Percentiles rank a stretch among this genome's conserved stretches.
phyloP scores from a whole-genome alignment of 345 rosid genomes.

The Gossypium ekmanianum region DNA sequence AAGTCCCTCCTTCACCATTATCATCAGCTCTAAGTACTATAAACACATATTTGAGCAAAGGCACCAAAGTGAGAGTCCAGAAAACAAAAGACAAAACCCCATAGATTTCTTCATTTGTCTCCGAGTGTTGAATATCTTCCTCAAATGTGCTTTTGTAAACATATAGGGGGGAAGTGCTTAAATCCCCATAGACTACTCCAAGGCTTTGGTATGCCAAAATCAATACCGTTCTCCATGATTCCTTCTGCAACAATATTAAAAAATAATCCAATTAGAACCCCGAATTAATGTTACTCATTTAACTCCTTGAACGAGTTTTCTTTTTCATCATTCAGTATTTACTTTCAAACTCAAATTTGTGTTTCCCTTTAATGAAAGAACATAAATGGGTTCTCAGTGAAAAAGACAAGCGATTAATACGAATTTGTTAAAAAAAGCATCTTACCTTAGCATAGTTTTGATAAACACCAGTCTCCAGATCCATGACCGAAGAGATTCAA shows the following conservation, averaged over 20 bases:
- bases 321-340: not conserved
- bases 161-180: conserved; percentile 79
- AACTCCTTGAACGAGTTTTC: not conserved
- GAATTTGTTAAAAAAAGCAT: not conserved
- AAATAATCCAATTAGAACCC: not conserved
- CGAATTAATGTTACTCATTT: conserved; percentile 8
- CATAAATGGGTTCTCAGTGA: not conserved
- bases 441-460: conserved; percentile 49
- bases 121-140: conserved; percentile 71
- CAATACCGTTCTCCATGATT: conserved; percentile 73
- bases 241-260: conserved; percentile 37
- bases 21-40: conserved; percentile 85
- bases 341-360: not conserved
- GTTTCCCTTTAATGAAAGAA: not conserved
- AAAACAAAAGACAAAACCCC: conserved; percentile 80
- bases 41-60: conserved; percentile 67
- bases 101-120: conserved; percentile 82
- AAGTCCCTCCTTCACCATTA: conserved; percentile 90
- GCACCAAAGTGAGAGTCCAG: conserved; percentile 80
- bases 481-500: conserved; percentile 47
- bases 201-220: conserved; percentile 81
- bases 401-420: not conserved
- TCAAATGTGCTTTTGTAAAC: conserved; percentile 81
- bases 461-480: conserved; percentile 48
- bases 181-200: conserved; percentile 88